These are phyloP conservation scores for Luvunga scandens DNA, from an alignment of 345 rosid genomes.

Conservation along the genomic window DNA sequence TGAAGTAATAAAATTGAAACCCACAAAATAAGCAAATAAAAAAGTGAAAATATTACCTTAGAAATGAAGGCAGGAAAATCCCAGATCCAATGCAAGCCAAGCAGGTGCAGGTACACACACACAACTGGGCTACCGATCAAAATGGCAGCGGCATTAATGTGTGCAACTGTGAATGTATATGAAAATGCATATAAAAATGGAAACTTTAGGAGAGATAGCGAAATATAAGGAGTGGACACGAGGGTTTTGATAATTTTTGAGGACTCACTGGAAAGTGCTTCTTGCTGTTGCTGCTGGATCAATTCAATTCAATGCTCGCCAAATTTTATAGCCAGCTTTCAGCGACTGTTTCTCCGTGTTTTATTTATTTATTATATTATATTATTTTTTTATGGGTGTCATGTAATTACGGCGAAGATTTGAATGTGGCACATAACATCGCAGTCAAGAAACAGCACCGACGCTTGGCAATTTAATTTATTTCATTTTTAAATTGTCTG, in stretches of 20 bases:
- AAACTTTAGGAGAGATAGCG: background rate
- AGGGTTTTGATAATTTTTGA: background rate
- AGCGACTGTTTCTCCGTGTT: no score
- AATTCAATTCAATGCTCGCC: background rate
- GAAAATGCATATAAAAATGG: background rate
- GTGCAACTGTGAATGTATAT: background rate
- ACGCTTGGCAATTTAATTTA: slow-evolving; percentile 16
- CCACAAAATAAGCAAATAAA: slow-evolving; percentile 4
- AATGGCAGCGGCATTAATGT: background rate
- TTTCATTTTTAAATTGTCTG: background rate
- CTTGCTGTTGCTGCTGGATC: background rate
- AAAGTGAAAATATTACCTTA: slow-evolving; percentile 27
- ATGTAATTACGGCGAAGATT: slow-evolving; percentile 3
- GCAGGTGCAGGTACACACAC: background rate
- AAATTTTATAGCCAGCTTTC: background rate
- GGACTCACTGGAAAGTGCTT: slow-evolving; percentile 5
- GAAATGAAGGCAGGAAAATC: slow-evolving; percentile 33
- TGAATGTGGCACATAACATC: background rate
- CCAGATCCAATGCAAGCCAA: slow-evolving; percentile 39
- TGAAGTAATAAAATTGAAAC: slow-evolving; percentile 7
- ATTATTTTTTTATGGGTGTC: background rate
- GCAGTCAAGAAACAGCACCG: slow-evolving; percentile 24
- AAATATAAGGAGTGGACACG: background rate
- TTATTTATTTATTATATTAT: background rate
- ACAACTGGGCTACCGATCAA: background rate